Evolutionary conservation across 352 stramenopile species (phyloP), one percentile per base, ranked within the genome.

Genomic region (Pythium vanterpoolii): DNA sequence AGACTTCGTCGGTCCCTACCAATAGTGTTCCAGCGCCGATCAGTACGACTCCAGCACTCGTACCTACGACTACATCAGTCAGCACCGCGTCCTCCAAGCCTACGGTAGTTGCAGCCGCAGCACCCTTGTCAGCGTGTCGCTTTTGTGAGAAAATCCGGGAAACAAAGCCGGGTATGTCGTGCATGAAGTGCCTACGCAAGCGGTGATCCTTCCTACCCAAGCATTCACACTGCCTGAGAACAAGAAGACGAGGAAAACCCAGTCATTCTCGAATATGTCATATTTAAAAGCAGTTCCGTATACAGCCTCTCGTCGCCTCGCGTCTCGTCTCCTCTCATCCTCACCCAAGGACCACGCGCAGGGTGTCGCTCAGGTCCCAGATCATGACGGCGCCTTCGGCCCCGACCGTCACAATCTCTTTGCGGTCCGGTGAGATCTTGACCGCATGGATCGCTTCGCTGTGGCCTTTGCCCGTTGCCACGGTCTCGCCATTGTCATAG

Each of bases 371-470:
- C 72, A 97, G 87, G 61, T 91, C 77, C 96, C 96, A 99, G 64
- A 99, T 91, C 73, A 98, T 98, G 69, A 99, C 95, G 11, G 89
- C 95, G 16, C 96, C 96, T 61, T 98, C 95, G 3, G 81, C 79
- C 24, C 95, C 96, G 39, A 99, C 96, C 3, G 89, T 98, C 13
- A 98, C 90, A 46, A 98, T 85, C 42, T 86, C 88, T 16, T 85
- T 87, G 48, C 96, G 76, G 69, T 98, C 95, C 8, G 96, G 95
- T 19, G 87, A 96, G 49, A 98, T 93, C 54, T 90, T 93, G 33
- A 98, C 89, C 19, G 86, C 85, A 48, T 95, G 89, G 52, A 98
- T 96, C n/a, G 75, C 77, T 42, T 97, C 95, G 61, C 86, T 98
- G 73, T 99, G 96, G 26, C 95, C 96, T 27, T 90, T 79, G 21